phyloP scores from a whole-genome alignment of 2,329 filamentous ascomycete genomes.

The Triangularia setosa region DNA sequence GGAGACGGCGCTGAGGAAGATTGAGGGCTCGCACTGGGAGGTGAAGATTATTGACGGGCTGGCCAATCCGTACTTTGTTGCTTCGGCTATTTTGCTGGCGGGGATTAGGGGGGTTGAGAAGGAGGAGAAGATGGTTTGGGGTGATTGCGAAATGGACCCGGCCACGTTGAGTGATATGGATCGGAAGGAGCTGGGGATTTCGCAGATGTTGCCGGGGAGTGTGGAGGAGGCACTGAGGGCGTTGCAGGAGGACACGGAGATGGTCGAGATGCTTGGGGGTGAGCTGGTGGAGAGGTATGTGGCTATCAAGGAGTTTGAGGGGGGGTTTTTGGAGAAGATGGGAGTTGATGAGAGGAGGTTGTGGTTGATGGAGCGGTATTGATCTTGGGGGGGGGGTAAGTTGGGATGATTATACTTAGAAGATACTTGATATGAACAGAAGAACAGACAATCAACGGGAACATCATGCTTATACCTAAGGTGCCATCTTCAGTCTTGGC shows the following conservation, averaged over 20 bases:
- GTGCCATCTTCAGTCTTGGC: too few species aligned
- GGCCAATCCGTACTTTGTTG: constrained; percentile 71
- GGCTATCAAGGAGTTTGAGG: constrained; percentile 56
- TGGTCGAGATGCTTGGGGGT: constrained; percentile 45
- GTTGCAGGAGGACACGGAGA: constrained; percentile 44
- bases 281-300: constrained; percentile 55
- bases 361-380: constrained; percentile 68
- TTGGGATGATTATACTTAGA: not conserved
- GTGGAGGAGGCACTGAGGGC: constrained; percentile 52
- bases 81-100: constrained; percentile 57
- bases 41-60: constrained; percentile 73
- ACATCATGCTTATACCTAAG: not conserved
- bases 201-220: constrained; percentile 48
- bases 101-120: constrained; percentile 54
- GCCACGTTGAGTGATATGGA: constrained; percentile 44
- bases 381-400: not conserved
- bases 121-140: constrained; percentile 41
- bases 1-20: constrained; percentile 67
- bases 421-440: not conserved
- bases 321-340: constrained; percentile 49
- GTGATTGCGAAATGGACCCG: constrained; percentile 55
- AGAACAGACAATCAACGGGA: not conserved
- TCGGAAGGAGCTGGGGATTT: constrained; percentile 50
- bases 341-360: constrained; percentile 41
- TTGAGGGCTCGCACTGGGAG: constrained; percentile 69